These are phyloP conservation scores for Leucaena leucocephala DNA, from an alignment of 306 rosid species.

Conservation along the genomic window DNA sequence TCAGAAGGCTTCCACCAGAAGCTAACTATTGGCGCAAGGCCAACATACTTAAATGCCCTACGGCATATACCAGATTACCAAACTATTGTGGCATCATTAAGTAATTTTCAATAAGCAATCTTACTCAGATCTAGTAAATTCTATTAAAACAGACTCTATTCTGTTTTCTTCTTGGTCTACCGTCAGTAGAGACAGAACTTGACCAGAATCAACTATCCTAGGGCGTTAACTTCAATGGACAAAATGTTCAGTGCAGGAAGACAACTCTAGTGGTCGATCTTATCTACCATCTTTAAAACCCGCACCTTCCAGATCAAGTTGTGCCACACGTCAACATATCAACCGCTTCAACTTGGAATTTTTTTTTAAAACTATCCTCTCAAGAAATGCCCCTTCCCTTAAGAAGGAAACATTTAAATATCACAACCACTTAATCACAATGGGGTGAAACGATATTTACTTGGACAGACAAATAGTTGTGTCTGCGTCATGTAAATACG, in stretches of 20 bases:
- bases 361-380: background rate
- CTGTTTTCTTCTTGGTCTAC: background rate
- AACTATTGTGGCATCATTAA: background rate
- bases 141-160: background rate
- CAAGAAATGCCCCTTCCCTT: background rate
- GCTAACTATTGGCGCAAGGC: background rate
- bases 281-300: slow-evolving; percentile 1
- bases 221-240: background rate
- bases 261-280: background rate
- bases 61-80: background rate
- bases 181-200: background rate
- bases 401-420: background rate
- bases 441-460: background rate
- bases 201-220: background rate
- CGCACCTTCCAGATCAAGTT: background rate
- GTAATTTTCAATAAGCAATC: background rate
- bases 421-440: background rate
- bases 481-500: background rate
- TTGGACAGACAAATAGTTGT: background rate
- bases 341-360: background rate
- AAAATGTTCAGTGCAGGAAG: background rate
- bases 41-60: background rate
- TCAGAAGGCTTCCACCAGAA: background rate
- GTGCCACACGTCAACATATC: background rate
- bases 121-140: background rate